Evolutionary conservation across 805 yeast genomes (phyloP), one percentile per base, ranked within the genome.

Genomic region (Saturnispora kantuleensis): DNA sequence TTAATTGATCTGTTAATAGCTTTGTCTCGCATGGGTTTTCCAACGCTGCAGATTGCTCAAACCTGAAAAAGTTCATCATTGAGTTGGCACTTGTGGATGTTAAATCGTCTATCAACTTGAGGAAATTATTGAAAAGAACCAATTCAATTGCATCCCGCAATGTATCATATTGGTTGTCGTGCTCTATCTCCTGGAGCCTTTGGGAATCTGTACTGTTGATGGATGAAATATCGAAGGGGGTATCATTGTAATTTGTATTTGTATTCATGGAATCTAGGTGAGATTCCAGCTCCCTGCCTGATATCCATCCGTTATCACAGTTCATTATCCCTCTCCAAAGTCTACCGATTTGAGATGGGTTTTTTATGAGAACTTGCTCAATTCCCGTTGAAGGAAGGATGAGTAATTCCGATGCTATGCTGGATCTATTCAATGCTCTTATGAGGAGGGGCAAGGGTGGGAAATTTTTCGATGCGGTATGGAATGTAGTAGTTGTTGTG

Each of bases 31-130:
- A 15, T 21, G n/a, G 18, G 21, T 29, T 30, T n/a, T 36, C 37
- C 12, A n/a, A 37, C 5, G 41, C 36, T 8, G 41, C 34, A 17
- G 21, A 33, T 45, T 63, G 67, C 35, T 62, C 64, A 47, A 55
- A 59, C 45, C 89, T 65, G 35, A 93, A 73, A 57, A 84, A 90
- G 67, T 66, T 80, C 64, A 66, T 67, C 69, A 88, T 73, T 45
- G 82, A 88, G 46, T 80, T 84, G 63, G 85, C 78, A 59, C 88
- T 83, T 64, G 81, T 81, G 50, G 85, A 88, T 40, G 90, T 70
- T 39, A 93, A 69, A 47, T 85, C 86, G 52, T 90, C 97, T 41
- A 84, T 80, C 47, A 89, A 78, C 59, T 85, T 88, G 69, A 89
- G 79, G 64, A 93, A 87, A 50, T 58, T 62, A 47, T 62, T 61